phyloP scores from a whole-genome alignment of 2,329 filamentous ascomycete species.

The Alternaria brassicicola region DNA sequence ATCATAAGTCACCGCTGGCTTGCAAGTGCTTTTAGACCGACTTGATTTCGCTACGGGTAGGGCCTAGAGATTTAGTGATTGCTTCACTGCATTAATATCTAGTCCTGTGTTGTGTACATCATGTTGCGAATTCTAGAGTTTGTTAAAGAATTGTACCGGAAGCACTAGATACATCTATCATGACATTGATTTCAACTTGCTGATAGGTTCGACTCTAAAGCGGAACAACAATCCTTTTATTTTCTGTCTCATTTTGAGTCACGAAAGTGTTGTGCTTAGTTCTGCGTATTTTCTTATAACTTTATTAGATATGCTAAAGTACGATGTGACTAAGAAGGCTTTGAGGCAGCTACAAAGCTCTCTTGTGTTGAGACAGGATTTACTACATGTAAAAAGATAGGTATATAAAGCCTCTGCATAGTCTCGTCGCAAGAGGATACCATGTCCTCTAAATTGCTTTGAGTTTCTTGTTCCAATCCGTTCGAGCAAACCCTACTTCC shows the following conservation, averaged over 20 bases:
- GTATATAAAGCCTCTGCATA: too few species aligned
- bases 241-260: not conserved
- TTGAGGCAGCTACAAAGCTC: too few species aligned
- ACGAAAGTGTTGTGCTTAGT: not conserved
- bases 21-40: not conserved
- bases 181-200: not conserved
- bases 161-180: not conserved
- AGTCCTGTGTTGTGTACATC: not conserved
- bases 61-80: not conserved
- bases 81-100: not conserved
- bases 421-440: not conserved
- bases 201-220: not conserved
- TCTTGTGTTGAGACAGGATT: too few species aligned
- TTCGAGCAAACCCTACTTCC: not conserved
- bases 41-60: not conserved
- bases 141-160: not conserved
- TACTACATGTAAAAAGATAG: too few species aligned
- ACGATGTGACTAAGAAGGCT: too few species aligned
- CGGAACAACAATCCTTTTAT: not conserved
- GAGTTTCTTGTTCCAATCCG: not conserved
- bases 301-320: not conserved
- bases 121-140: rapidly evolving
- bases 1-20: not conserved
- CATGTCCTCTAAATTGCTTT: not conserved
- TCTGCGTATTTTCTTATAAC: not conserved